Conservation (phyloP, 139 green algal species). For the Desmodesmus armatus region DNA sequence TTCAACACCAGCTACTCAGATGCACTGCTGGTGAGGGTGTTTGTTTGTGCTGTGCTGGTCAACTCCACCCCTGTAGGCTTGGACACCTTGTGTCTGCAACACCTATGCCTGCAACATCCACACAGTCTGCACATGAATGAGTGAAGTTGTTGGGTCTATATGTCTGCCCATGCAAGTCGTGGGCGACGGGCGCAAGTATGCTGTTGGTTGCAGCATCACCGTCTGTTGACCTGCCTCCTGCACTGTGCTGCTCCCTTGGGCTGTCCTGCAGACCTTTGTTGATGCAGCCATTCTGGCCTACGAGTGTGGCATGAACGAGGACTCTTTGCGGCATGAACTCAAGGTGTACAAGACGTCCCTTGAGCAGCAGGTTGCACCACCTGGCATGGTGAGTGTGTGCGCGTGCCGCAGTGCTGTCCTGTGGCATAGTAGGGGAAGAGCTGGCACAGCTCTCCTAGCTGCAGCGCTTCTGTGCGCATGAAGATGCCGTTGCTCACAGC, state of each 20-base stretch:
- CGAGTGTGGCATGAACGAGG: slow-evolving; percentile 69
- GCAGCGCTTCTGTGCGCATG: too few species aligned
- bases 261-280: slow-evolving; percentile 60
- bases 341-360: slow-evolving; percentile 29
- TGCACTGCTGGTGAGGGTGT: slow-evolving; percentile 48
- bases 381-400: slow-evolving; percentile 7
- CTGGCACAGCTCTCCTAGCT: too few species aligned
- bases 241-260: not conserved
- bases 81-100: too few species aligned
- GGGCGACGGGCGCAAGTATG: too few species aligned
- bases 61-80: too few species aligned
- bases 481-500: too few species aligned
- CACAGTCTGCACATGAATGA: too few species aligned
- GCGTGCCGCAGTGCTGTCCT: not conserved
- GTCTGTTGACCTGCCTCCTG: too few species aligned
- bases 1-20: slow-evolving; percentile 51
- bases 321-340: slow-evolving; percentile 57
- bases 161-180: too few species aligned
- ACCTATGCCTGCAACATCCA: too few species aligned
- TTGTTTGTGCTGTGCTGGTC: too few species aligned
- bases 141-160: too few species aligned
- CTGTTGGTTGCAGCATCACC: not conserved
- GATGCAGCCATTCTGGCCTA: slow-evolving; percentile 64
- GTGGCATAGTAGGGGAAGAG: not conserved
- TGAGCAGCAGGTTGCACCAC: slow-evolving; percentile 20